phyloP scores from a whole-genome alignment of 2,329 filamentous ascomycete genomes.

The Karstenula rhodostoma region DNA sequence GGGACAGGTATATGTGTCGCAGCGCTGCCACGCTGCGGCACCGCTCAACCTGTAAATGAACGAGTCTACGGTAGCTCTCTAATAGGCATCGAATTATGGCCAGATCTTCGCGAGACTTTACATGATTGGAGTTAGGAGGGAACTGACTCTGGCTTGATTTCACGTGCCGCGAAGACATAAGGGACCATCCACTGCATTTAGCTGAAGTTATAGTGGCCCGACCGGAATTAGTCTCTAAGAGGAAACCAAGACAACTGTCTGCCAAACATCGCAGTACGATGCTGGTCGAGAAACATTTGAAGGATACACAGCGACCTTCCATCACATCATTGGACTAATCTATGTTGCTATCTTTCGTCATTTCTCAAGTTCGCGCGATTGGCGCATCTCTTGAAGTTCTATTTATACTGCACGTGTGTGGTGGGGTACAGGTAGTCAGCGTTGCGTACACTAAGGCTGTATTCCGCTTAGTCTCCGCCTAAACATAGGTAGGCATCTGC shows the following conservation, averaged over 20 bases:
- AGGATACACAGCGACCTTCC: conserved; percentile 1
- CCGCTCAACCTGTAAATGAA: no score
- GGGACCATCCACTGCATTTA: conserved; percentile 27
- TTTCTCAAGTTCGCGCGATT: not conserved
- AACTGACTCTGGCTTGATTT: conserved; percentile 30
- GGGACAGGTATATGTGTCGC: no score
- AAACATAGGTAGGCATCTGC: not conserved
- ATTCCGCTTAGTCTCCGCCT: not conserved
- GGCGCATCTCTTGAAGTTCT: not conserved
- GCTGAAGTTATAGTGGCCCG: conserved; percentile 18
- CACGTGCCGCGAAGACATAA: conserved; percentile 20
- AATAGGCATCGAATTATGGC: no score
- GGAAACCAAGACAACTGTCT: conserved; percentile 16
- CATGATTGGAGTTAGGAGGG: conserved; percentile 17
- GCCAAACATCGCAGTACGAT: conserved; percentile 13
- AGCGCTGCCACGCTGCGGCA: no score
- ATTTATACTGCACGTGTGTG: not conserved
- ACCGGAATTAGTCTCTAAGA: conserved; percentile 25
- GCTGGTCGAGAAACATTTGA: conserved; percentile 16
- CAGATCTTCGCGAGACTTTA: conserved; percentile 12
- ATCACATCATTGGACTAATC: conserved; percentile 2
- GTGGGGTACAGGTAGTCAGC: not conserved
- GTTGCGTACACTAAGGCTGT: not conserved
- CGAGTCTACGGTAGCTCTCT: no score
- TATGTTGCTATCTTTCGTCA: not conserved